phyloP scores from a whole-genome alignment of 108 stramenopile genomes.

The Bacterosira constricta region DNA sequence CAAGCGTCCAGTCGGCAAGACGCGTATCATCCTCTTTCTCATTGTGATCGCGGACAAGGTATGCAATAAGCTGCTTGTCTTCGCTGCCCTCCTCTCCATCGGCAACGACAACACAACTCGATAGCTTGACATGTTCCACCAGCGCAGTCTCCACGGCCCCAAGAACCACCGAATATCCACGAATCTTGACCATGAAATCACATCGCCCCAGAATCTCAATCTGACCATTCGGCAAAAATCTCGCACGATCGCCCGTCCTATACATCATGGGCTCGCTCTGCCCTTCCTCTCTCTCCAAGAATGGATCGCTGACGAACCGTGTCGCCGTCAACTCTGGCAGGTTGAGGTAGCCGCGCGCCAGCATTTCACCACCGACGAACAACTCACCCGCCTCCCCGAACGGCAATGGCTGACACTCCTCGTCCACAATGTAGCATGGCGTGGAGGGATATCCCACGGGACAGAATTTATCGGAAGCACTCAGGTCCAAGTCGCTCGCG shows the following conservation, averaged over 20 bases:
- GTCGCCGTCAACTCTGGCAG: slow-evolving; percentile 71
- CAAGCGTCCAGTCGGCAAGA: slow-evolving; percentile 40
- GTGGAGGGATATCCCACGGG: slow-evolving; percentile 38
- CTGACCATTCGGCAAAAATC: slow-evolving; percentile 71
- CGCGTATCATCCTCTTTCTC: slow-evolving; percentile 37
- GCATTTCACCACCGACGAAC: slow-evolving; percentile 73
- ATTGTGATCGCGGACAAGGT: slow-evolving; percentile 59
- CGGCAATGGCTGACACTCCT: slow-evolving; percentile 51
- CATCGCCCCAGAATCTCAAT: slow-evolving; percentile 81
- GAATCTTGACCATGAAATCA: slow-evolving; percentile 86
- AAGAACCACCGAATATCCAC: slow-evolving; percentile 80
- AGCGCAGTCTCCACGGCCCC: slow-evolving; percentile 74
- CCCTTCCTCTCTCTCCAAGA: slow-evolving; percentile 1
- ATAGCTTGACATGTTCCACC: slow-evolving; percentile 48
- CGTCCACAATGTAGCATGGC: slow-evolving; percentile 58
- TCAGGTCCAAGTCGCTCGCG: slow-evolving; percentile 25
- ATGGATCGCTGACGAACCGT: slow-evolving; percentile 61
- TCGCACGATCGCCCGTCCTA: slow-evolving; percentile 73
- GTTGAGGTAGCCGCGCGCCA: slow-evolving; percentile 80
- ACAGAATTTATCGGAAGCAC: slow-evolving; percentile 47
- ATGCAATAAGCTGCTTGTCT: slow-evolving; percentile 82
- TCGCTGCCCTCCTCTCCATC: slow-evolving; percentile 73
- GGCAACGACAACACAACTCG: slow-evolving; percentile 68
- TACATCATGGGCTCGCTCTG: slow-evolving; percentile 53
- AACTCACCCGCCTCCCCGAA: slow-evolving; percentile 54